Conservation (phyloP, 768 basidiomycete genomes). For the Boletales sp. region DNA sequence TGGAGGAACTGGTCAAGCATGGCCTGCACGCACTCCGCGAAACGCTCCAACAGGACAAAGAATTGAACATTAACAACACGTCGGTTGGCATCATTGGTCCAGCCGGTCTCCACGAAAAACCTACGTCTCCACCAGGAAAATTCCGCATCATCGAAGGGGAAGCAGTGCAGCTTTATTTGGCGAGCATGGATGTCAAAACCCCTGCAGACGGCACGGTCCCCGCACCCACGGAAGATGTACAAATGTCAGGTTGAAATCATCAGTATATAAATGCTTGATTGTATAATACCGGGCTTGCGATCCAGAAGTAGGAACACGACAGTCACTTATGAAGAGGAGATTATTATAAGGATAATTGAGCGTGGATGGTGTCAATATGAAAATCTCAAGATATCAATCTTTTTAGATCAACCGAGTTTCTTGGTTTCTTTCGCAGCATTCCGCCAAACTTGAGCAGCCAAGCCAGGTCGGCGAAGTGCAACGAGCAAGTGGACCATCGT, state of each 20-base stretch:
- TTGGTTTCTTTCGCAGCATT: conserved; percentile 26
- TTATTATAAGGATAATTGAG: conserved; percentile 21
- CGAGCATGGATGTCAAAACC: conserved; percentile 75
- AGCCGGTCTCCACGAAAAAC: conserved; percentile 53
- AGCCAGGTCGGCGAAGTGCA: conserved; percentile 65
- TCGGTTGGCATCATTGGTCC: conserved; percentile 91
- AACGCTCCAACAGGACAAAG: conserved; percentile 98
- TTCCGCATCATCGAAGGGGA: conserved; percentile 92
- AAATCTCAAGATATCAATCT: conserved; percentile 6
- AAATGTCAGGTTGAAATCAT: conserved; percentile 66
- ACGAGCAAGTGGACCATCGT: conserved; percentile 76
- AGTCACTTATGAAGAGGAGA: background rate
- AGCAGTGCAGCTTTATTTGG: conserved; percentile 66
- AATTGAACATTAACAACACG: conserved; percentile 89
- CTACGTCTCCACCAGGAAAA: conserved; percentile 48
- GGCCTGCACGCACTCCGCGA: conserved; percentile 94
- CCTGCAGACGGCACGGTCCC: conserved; percentile 37
- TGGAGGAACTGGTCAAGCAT: conserved; percentile 88
- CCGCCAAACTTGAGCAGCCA: conserved; percentile 62
- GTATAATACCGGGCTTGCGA: conserved; percentile 8
- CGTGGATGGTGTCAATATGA: conserved; percentile 16
- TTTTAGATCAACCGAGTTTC: conserved; percentile 5
- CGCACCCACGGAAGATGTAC: conserved; percentile 64
- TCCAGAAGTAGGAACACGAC: background rate
- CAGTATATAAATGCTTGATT: conserved; percentile 13